Conservation (phyloP, 2,329 filamentous ascomycete genomes). For the Pseudocercospora fijiensis region DNA sequence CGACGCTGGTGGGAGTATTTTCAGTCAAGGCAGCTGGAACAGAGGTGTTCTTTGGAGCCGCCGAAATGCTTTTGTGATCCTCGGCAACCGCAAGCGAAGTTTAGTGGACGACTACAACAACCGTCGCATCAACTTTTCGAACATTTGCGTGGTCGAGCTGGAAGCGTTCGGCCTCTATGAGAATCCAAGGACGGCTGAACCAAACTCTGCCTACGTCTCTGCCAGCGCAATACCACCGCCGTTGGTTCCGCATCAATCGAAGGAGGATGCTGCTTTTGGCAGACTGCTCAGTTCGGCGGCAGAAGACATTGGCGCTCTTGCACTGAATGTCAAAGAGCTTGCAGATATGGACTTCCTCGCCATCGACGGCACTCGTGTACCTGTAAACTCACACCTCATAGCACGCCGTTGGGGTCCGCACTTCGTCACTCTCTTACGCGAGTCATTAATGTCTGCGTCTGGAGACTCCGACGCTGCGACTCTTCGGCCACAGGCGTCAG, state of each 20-base stretch:
- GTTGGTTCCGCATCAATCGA: slow-evolving; percentile 13
- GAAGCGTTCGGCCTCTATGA: slow-evolving; percentile 97
- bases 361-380: slow-evolving; percentile 84
- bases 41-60: slow-evolving; percentile 89
- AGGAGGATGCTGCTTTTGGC: slow-evolving; percentile 65
- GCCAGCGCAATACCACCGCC: slow-evolving; percentile 63
- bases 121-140: slow-evolving; percentile 93
- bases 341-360: slow-evolving; percentile 96
- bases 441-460: slow-evolving; percentile 65
- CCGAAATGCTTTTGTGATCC: slow-evolving; percentile 90
- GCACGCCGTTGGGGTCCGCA: slow-evolving; percentile 91
- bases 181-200: slow-evolving; percentile 76
- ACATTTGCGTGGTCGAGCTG: slow-evolving; percentile 93
- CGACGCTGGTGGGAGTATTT: slow-evolving; percentile 89
- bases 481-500: slow-evolving; percentile 59
- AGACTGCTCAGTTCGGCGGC: slow-evolving; percentile 73
- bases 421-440: slow-evolving; percentile 86
- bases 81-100: slow-evolving; percentile 89
- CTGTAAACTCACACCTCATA: slow-evolving; percentile 87
- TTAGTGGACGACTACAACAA: slow-evolving; percentile 98
- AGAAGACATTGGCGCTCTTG: slow-evolving; percentile 80
- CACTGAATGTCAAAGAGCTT: slow-evolving; percentile 76
- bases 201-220: slow-evolving; percentile 80
- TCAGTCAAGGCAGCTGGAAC: slow-evolving; percentile 98
- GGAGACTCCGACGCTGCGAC: slow-evolving; percentile 73